Base-by-base conservation (phyloP, 345 rosid genomes). In the Pelargonium nanum region DNA sequence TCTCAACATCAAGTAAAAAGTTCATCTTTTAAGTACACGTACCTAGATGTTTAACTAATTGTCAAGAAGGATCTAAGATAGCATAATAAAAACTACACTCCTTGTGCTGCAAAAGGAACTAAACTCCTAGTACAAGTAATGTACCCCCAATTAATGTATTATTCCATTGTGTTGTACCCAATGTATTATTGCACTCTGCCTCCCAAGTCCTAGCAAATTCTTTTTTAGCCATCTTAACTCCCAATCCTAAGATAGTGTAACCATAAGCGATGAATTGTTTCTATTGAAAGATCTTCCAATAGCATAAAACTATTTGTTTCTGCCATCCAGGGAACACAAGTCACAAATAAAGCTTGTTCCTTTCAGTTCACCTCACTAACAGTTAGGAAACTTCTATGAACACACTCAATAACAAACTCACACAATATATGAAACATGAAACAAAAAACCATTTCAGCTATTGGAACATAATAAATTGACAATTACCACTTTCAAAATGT, bases 401-500 rank as follows among this genome's bases (percentile, higher is more conserved):
- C 54, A 17, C 22, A 20, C n/a, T 21, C 22, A 52, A 19, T 52
- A 52, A 40, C 17, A 12, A 10, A 40, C 15, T 40, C 48, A 56
- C 13, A 0, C 59, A 56, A 24, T 12, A 17, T 22, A 16, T 22
- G 21, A 13, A 56, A 56, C 9, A 24, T 1, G 17, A 8, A 25
- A 56, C 59, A 16, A 6, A 25, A 25, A 12, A 24, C 21, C 10
- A 25, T 56, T 25, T 16, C 40, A 10, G 48, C 8, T 1, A 56
- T 19, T 5, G 26, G 2, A 24, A 19, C 40, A 64, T 22, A 12
- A 16, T 22, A 4, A 13, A 22, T 6, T 55, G 26, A 53, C 24
- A 50, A 53, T 12, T 83, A 88, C 91, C 96, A 45, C 51, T 57
- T 6, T 73, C 76, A 59, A 62, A 74, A 53, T 64, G 62, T 69